Conservation (phyloP, 345 rosid species). For the Moricandia arvensis region DNA sequence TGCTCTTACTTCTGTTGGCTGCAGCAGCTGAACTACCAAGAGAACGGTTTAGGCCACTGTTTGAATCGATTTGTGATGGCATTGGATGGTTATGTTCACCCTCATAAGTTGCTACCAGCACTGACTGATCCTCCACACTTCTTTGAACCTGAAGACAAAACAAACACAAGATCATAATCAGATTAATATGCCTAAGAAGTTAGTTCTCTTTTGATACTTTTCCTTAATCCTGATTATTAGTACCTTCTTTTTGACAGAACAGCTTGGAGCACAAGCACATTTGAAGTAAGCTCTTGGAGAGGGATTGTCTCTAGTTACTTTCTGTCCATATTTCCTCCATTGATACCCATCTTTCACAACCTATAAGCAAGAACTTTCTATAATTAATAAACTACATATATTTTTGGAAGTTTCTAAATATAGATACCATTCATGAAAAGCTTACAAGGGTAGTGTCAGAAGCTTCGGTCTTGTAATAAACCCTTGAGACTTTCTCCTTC, state of each 20-base stretch:
- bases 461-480: constrained; percentile 60
- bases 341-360: constrained; percentile 96
- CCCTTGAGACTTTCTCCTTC: constrained; percentile 67
- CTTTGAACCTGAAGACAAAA: constrained; percentile 76
- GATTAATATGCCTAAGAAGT: not conserved
- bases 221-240: not conserved
- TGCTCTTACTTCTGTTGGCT: constrained; percentile 38
- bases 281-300: constrained; percentile 98
- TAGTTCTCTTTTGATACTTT: not conserved
- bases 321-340: constrained; percentile 99
- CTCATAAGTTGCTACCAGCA: constrained; percentile 90
- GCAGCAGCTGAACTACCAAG: constrained; percentile 42
- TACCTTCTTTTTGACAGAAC: constrained; percentile 98
- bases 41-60: constrained; percentile 48
- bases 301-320: constrained; percentile 98
- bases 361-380: constrained; percentile 40
- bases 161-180: constrained; percentile 7
- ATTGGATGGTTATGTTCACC: constrained; percentile 97
- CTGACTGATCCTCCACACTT: constrained; percentile 81
- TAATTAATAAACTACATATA: constrained; percentile 16
- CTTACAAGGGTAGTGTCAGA: constrained; percentile 83
- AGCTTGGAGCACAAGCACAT: constrained; percentile 93
- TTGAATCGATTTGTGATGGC: constrained; percentile 60
- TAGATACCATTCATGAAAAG: not conserved
- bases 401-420: too few species aligned